Percentiles rank a stretch among this genome's conserved stretches.
These are phyloP conservation scores for Pseudogymnoascus sp. DNA, from an alignment of 2,329 filamentous ascomycete genomes.

Conservation along the genomic window DNA sequence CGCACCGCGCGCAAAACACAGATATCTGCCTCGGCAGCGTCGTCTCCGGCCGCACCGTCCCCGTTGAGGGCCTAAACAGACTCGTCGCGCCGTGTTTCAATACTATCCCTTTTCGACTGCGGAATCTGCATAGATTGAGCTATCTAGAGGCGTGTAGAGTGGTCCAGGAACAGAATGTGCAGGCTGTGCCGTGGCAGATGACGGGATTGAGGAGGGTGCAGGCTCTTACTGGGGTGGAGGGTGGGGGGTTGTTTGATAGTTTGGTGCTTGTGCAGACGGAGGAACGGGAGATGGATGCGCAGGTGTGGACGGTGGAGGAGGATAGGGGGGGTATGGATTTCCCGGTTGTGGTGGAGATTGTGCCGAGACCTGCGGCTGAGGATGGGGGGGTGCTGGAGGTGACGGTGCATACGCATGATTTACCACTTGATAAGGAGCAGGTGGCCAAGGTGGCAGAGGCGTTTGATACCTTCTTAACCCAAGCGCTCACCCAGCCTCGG, in stretches of 20 bases:
- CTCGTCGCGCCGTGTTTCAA: slow-evolving; percentile 84
- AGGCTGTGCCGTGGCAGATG: slow-evolving; percentile 61
- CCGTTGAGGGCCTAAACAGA: slow-evolving; percentile 56
- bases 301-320: slow-evolving; percentile 47
- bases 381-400: slow-evolving; percentile 38
- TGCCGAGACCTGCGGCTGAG: slow-evolving; percentile 46
- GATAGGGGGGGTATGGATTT: slow-evolving; percentile 63
- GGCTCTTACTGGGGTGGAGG: slow-evolving; percentile 35
- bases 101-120: slow-evolving; percentile 65
- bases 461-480: slow-evolving; percentile 21
- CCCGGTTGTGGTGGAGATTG: slow-evolving; percentile 68
- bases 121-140: slow-evolving; percentile 44
- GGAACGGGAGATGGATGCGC: slow-evolving; percentile 44
- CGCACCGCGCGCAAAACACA: slow-evolving; percentile 41
- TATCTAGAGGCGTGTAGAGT: slow-evolving; percentile 27
- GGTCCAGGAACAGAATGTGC: slow-evolving; percentile 42
- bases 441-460: slow-evolving; percentile 15
- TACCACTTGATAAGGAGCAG: slow-evolving; percentile 23
- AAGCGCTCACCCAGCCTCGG: slow-evolving; percentile 23
- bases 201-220: slow-evolving; percentile 68
- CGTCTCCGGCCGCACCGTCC: slow-evolving; percentile 64
- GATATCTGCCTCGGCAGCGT: slow-evolving; percentile 88
- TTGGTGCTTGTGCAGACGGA: slow-evolving; percentile 70
- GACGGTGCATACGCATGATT: slow-evolving; percentile 54
- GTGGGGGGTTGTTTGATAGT: slow-evolving; percentile 62